These are phyloP conservation scores for Wickerhamiella qilinensis DNA, from an alignment of 805 yeast genomes.

Conservation along the genomic window DNA sequence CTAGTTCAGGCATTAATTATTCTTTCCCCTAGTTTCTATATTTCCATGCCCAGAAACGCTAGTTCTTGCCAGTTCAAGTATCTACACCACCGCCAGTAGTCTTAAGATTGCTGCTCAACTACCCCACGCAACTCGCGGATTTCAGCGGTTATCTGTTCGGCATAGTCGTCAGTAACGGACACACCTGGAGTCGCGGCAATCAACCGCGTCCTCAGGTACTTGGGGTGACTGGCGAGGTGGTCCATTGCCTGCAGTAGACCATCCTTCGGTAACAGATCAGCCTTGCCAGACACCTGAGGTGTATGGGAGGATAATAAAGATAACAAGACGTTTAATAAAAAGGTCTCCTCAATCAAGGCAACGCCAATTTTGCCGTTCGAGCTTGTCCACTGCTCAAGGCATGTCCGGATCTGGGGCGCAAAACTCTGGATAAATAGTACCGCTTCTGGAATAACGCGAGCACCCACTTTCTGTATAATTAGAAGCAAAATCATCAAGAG, in stretches of 20 bases:
- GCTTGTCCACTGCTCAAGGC: conserved; percentile 54
- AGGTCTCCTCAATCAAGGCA: conserved; percentile 42
- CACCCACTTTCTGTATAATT: conserved; percentile 47
- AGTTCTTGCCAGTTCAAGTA: no score
- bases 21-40: no score
- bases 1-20: no score
- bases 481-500: conserved; percentile 50
- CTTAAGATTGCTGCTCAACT: background rate
- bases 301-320: conserved; percentile 36
- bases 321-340: conserved; percentile 50
- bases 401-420: conserved; percentile 44
- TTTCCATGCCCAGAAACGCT: no score
- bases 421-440: conserved; percentile 48
- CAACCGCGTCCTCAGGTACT: conserved; percentile 50
- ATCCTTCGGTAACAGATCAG: conserved; percentile 26
- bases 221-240: conserved; percentile 73
- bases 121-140: conserved; percentile 26
- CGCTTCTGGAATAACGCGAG: conserved; percentile 44
- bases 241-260: conserved; percentile 45
- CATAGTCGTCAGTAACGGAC: conserved; percentile 28
- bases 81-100: no score
- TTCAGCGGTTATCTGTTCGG: conserved; percentile 45
- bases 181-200: conserved; percentile 28
- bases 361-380: conserved; percentile 33
- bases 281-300: conserved; percentile 13